Evolutionary conservation across 352 stramenopile genomes (phyloP).

Genomic region (Globisporangium nunn): DNA sequence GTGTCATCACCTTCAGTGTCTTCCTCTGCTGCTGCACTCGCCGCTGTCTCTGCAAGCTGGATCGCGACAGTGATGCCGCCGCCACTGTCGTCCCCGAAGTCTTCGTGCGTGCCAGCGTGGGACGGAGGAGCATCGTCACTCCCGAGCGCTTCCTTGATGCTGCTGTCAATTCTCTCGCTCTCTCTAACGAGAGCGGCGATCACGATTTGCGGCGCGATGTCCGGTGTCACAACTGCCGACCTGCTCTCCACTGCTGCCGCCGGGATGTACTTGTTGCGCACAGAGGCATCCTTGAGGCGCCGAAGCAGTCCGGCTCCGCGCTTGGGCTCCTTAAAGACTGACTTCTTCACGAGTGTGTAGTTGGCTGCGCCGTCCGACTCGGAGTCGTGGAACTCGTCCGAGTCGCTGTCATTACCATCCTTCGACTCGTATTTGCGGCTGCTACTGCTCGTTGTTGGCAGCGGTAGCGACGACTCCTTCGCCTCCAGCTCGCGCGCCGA

Average conservation of each 20-base stretch:
- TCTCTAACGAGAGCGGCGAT: background rate
- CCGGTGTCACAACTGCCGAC: background rate
- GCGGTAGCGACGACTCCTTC: background rate
- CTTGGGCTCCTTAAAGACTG: conserved; percentile 46
- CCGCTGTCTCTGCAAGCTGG: background rate
- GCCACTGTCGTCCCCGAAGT: conserved; percentile 20
- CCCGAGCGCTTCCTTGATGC: background rate
- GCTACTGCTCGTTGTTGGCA: background rate
- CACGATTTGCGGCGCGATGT: conserved; percentile 8
- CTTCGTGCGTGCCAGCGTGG: too few species aligned
- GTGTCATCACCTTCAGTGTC: background rate
- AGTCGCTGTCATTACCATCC: background rate
- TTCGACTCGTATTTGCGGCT: conserved; percentile 2
- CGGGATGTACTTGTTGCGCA: conserved; percentile 22
- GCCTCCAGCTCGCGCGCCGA: background rate
- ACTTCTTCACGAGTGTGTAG: conserved; percentile 54
- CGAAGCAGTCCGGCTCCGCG: conserved; percentile 20
- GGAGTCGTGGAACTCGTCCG: conserved; percentile 17
- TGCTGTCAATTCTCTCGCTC: background rate
- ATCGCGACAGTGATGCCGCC: conserved; percentile 51
- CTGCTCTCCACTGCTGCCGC: background rate
- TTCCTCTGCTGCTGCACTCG: background rate
- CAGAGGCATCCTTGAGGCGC: conserved; percentile 22
- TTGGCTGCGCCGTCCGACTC: conserved; percentile 10
- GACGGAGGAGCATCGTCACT: too few species aligned